phyloP scores from a whole-genome alignment of 148 eudicot genomes.

The Chenopodium formosanum region DNA sequence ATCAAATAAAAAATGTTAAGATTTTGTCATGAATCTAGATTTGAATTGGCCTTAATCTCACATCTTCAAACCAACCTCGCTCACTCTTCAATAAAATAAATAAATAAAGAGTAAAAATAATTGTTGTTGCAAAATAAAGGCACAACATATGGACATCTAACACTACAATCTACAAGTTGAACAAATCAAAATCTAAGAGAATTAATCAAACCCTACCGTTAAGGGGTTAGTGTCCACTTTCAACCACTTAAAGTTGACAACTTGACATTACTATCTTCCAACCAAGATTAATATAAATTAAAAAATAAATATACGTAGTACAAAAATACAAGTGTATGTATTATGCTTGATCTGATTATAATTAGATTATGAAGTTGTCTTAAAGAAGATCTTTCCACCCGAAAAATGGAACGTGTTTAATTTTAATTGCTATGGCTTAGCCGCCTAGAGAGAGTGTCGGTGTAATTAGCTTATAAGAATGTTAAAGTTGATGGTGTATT shows the following conservation, averaged over 20 bases:
- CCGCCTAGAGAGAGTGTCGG: slow-evolving; percentile 22
- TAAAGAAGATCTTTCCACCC: slow-evolving; percentile 13
- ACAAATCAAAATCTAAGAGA: slow-evolving; percentile 4
- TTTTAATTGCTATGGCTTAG: not conserved
- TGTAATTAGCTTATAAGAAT: not conserved
- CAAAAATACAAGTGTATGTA: not conserved
- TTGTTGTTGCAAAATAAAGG: not conserved
- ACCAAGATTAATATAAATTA: not conserved
- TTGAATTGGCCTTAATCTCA: not conserved
- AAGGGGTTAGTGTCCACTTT: slow-evolving; percentile 10
- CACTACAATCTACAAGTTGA: slow-evolving; percentile 11
- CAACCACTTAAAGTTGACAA: slow-evolving; percentile 2
- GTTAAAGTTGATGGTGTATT: not conserved
- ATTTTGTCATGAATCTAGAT: not conserved
- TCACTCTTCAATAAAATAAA: not conserved
- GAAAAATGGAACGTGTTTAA: slow-evolving; percentile 16
- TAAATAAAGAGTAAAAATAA: too few relatives aligned
- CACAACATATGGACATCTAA: not conserved
- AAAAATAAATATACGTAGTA: too few relatives aligned
- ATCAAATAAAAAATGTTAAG: too few relatives aligned
- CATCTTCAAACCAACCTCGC: not conserved
- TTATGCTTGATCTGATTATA: not conserved
- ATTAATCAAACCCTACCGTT: slow-evolving; percentile 4
- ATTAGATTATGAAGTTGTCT: slow-evolving; percentile 6
- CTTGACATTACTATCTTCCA: slow-evolving; percentile 11